Base-by-base conservation (phyloP, 1,284 basidiomycete species). In the Wallemia hederae region DNA sequence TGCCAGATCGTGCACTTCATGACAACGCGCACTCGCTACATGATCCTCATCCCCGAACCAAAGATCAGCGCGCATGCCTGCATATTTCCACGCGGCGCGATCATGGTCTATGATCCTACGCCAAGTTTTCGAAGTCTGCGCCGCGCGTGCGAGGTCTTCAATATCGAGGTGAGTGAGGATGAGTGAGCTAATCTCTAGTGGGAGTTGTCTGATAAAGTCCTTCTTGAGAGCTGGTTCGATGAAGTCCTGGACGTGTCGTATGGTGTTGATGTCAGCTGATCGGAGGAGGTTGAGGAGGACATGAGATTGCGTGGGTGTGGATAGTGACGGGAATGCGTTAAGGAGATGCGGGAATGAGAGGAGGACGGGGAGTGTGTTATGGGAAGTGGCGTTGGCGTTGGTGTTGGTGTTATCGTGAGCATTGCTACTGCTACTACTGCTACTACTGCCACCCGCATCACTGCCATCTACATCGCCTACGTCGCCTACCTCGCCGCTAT, bases 11-110 rank as follows among this genome's bases (percentile, higher is more conserved):
- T 49, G 22, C 39, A n/a, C 39, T 22, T 49, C 39, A 9, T 49
- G 39, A n/a, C 39, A n/a, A 15, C 22, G 11, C 11, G 11, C n/a
- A 49, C n/a, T n/a, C n/a, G 19, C 76, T 56, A 75, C 74, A 69
- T 87, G 82, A 2, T 78, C 80, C 62, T 82, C 78, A 14, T 82
- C 81, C 22, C 84, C 87, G 66, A 86, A 85, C 85, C 85, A 88
- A 39, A 85, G 80, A 64, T 80, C 80, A 19, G 82, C 84, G 62
- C 71, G 77, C 68, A 82, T 80, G 61, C 89, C 74, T 17, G 87
- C 75, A 64, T 84, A 81, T 63, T 81, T 78, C 86, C 87, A 90
- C 29, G 89, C 77, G 17, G 85, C 77, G 29, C 81, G 77, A 66
- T 89, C 85, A 1, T 82, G 82, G 68, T 90, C 85, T 63, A 89